These are phyloP conservation scores for Gastrolobium bilobum DNA, from an alignment of 306 rosid genomes.

Conservation along the genomic window DNA sequence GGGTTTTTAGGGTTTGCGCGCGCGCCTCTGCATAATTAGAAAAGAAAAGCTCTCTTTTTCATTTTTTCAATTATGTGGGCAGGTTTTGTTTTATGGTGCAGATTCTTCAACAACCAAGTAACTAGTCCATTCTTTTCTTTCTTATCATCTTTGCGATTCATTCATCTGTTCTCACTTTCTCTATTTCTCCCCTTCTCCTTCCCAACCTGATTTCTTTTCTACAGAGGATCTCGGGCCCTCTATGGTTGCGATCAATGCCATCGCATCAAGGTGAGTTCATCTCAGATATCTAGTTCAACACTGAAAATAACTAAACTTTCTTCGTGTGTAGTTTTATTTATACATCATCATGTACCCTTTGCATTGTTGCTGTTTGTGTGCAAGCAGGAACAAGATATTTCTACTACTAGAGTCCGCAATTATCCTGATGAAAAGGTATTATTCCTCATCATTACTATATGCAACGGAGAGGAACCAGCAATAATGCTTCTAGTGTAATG, in stretches of 20 bases:
- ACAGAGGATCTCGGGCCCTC: constrained; percentile 41
- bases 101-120: constrained; percentile 64
- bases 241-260: constrained; percentile 65
- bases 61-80: constrained; percentile 27
- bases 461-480: constrained; percentile 30
- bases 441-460: constrained; percentile 28
- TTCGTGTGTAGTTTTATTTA: not conserved
- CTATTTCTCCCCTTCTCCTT: constrained; percentile 11
- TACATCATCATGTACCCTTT: constrained; percentile 18
- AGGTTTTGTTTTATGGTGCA: constrained; percentile 61
- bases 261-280: constrained; percentile 58
- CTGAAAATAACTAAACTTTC: constrained; percentile 4
- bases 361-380: constrained; percentile 44
- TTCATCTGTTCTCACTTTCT: constrained; percentile 1
- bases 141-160: not conserved
- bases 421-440: constrained; percentile 77
- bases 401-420: constrained; percentile 52
- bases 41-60: not conserved
- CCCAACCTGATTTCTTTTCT: not conserved
- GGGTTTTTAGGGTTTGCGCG: constrained; percentile 40
- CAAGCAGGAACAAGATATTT: constrained; percentile 61
- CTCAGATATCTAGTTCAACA: constrained; percentile 26
- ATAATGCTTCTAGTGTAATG: constrained; percentile 46
- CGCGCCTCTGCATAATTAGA: constrained; percentile 21
- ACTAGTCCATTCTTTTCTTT: constrained; percentile 21